Evolutionary conservation across 2,329 filamentous ascomycete genomes (phyloP).

Genomic region (Dothistroma pini): DNA sequence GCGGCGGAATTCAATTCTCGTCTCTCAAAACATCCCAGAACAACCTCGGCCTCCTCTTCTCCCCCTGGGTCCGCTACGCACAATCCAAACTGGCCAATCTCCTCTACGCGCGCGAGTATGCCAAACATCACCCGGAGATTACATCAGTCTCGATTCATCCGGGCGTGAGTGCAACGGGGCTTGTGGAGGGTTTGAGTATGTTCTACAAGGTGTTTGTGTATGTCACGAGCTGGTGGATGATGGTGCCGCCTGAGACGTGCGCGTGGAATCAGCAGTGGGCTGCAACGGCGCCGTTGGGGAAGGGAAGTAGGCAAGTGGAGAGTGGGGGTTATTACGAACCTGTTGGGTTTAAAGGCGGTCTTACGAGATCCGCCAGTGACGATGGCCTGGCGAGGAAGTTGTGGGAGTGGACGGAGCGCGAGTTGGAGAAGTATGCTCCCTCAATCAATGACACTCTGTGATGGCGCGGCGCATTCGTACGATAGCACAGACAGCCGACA

Average conservation of each 20-base stretch:
- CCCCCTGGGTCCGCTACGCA: slow-evolving; percentile 41
- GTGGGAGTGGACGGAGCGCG: slow-evolving; percentile 38
- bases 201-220: slow-evolving; percentile 14
- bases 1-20: slow-evolving; percentile 25
- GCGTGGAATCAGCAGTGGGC: slow-evolving; percentile 45
- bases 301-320: slow-evolving; percentile 13
- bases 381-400: slow-evolving; percentile 27
- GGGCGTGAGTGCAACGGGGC: slow-evolving; percentile 46
- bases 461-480: too few species aligned
- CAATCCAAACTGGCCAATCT: slow-evolving; percentile 51
- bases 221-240: slow-evolving; percentile 12
- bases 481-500: neutral
- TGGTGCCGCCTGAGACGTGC: slow-evolving; percentile 30
- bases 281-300: slow-evolving; percentile 38
- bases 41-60: slow-evolving; percentile 8
- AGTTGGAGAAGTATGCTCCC: slow-evolving; percentile 14
- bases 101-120: slow-evolving; percentile 44
- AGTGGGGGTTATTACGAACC: slow-evolving; percentile 41
- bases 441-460: slow-evolving; percentile 9
- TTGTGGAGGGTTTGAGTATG: slow-evolving; percentile 29
- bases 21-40: slow-evolving; percentile 29
- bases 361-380: slow-evolving; percentile 25
- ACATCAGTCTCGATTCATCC: slow-evolving; percentile 47
- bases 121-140: slow-evolving; percentile 44
- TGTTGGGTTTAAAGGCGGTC: slow-evolving; percentile 31